Evolutionary conservation across 768 basidiomycete species (phyloP).

Genomic region (Collybiopsis luxurians): DNA sequence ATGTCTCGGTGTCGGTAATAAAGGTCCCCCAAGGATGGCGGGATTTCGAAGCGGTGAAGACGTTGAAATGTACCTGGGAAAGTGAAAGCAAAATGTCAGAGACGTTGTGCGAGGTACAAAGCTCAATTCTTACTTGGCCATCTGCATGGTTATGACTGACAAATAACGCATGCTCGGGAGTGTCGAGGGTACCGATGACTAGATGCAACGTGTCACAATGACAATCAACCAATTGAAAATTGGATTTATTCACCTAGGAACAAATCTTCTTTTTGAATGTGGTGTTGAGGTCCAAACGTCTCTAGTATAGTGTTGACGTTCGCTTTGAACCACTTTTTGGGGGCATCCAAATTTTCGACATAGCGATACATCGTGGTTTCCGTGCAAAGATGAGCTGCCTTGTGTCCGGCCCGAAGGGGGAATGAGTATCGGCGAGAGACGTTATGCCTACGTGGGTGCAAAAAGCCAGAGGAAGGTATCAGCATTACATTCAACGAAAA

Average conservation of each 20-base stretch:
- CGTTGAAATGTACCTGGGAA: conserved; percentile 64
- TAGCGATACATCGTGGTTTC: conserved; percentile 72
- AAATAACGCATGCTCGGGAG: conserved; percentile 71
- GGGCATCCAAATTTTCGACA: conserved; percentile 57
- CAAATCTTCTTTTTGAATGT: conserved; percentile 58
- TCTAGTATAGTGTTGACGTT: conserved; percentile 65
- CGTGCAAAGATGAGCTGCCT: conserved; percentile 62
- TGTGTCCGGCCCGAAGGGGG: conserved; percentile 62
- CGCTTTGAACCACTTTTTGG: conserved; percentile 71
- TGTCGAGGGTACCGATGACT: conserved; percentile 71
- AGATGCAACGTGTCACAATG: neutral
- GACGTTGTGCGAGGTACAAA: neutral
- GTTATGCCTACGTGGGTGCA: conserved; percentile 31
- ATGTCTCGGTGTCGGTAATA: conserved; percentile 50
- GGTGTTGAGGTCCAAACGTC: conserved; percentile 45
- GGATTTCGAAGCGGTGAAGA: conserved; percentile 47
- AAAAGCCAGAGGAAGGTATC: neutral
- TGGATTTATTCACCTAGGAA: conserved; percentile 35
- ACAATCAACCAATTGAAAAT: neutral
- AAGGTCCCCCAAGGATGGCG: conserved; percentile 77
- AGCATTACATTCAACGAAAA: neutral
- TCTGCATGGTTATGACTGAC: conserved; percentile 70
- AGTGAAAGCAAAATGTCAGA: neutral
- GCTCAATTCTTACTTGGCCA: conserved; percentile 38
- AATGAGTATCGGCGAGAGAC: conserved; percentile 54